These are phyloP conservation scores for Cylindrotheca closterium DNA, from an alignment of 108 stramenopile genomes.

Conservation along the genomic window DNA sequence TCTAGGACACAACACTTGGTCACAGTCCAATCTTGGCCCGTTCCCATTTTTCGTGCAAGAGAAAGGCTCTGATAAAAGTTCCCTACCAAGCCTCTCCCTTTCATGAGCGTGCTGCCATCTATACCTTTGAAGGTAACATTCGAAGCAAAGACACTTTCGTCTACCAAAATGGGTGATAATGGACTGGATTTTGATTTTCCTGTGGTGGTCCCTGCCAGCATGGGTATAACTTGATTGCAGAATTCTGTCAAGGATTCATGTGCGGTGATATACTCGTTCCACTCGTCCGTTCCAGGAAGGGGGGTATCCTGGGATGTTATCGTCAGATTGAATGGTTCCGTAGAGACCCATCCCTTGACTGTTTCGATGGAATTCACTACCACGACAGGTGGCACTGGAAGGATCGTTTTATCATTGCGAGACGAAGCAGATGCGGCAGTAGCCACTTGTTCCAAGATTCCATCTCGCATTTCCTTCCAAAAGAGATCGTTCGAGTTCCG, in stretches of 20 bases:
- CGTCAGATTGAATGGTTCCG: background rate
- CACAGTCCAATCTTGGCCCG: constrained; percentile 21
- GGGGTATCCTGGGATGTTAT: no score
- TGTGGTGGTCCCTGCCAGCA: background rate
- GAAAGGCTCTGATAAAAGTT: constrained; percentile 30
- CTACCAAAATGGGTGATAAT: background rate
- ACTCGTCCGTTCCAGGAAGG: constrained; percentile 18
- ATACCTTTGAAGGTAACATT: constrained; percentile 7
- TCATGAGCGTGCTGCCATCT: constrained; percentile 19
- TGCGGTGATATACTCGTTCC: constrained; percentile 14
- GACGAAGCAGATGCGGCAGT: constrained; percentile 2
- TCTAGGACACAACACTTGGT: constrained; percentile 5
- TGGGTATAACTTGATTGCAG: constrained; percentile 16
- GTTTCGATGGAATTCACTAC: background rate
- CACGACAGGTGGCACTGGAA: background rate
- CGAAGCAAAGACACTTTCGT: constrained; percentile 10
- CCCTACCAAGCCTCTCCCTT: constrained; percentile 6
- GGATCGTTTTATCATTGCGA: background rate
- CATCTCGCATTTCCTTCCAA: constrained; percentile 18
- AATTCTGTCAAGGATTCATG: constrained; percentile 4
- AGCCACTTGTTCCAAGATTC: constrained; percentile 23
- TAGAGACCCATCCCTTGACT: background rate
- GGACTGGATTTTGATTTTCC: background rate
- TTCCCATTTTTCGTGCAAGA: constrained; percentile 15
- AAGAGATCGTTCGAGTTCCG: background rate